Evolutionary conservation across 306 rosid species (phyloP).

Genomic region (Carpinus fangiana): DNA sequence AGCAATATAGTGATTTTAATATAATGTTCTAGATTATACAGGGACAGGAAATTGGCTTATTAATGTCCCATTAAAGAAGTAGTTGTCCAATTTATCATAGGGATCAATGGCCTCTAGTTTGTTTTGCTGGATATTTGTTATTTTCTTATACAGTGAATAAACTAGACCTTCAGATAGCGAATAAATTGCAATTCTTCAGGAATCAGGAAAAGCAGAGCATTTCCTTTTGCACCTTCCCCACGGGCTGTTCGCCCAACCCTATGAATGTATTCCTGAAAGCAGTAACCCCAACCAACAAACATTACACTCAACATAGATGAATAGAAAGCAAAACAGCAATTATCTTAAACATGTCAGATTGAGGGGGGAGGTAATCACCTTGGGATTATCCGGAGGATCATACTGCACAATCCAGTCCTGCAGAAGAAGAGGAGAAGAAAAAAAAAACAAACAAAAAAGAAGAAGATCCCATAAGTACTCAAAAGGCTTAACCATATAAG

Average conservation of each 20-base stretch:
- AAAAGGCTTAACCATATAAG: too few relatives aligned
- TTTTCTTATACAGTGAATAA: background rate
- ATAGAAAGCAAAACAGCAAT: background rate
- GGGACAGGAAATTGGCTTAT: background rate
- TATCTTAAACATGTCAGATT: background rate
- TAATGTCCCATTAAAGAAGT: background rate
- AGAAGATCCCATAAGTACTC: too few relatives aligned
- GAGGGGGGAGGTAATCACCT: conserved; percentile 44
- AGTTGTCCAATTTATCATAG: background rate
- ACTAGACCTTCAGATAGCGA: conserved; percentile 4
- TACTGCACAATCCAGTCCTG: conserved; percentile 99
- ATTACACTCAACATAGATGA: conserved; percentile 19
- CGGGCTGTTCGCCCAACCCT: conserved; percentile 99
- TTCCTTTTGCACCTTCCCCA: conserved; percentile 63
- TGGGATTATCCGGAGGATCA: conserved; percentile 99
- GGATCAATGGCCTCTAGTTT: background rate
- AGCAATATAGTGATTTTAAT: too few relatives aligned
- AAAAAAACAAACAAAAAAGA: too few relatives aligned
- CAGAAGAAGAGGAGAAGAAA: too few relatives aligned
- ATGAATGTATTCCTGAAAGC: conserved; percentile 85
- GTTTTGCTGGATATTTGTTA: background rate
- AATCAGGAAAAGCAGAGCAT: background rate
- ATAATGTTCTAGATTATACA: background rate
- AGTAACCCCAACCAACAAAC: conserved; percentile 16
- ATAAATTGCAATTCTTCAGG: conserved; percentile 14